These are phyloP conservation scores for Coemansia javaensis DNA, from an alignment of 192 early-diverging fungal genomes.

Conservation along the genomic window DNA sequence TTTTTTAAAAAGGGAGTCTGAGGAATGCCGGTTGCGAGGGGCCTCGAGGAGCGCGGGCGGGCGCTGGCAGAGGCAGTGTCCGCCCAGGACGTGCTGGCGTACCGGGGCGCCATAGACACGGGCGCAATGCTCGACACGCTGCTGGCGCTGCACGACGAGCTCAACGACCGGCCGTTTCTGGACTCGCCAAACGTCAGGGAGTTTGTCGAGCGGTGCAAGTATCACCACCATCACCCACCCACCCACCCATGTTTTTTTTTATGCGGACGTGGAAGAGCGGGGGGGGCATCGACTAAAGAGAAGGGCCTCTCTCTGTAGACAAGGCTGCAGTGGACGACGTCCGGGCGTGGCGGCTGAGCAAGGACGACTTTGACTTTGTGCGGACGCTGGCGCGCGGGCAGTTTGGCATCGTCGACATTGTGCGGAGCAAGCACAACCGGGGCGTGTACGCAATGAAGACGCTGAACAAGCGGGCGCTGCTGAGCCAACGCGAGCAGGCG, in stretches of 20 bases:
- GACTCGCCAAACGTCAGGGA: conserved; percentile 37
- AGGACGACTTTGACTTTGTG: conserved; percentile 43
- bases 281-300: background rate
- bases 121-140: conserved; percentile 41
- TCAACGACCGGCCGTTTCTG: conserved; percentile 31
- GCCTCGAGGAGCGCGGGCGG: conserved; percentile 34
- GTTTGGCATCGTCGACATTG: conserved; percentile 66
- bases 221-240: background rate
- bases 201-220: conserved; percentile 45
- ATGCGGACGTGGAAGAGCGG: background rate
- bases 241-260: background rate
- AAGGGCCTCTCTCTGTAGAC: conserved; percentile 11
- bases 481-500: conserved; percentile 72
- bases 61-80: conserved; percentile 23
- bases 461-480: conserved; percentile 65
- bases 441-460: conserved; percentile 79
- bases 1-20: background rate
- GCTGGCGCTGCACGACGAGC: conserved; percentile 38
- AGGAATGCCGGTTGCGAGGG: conserved; percentile 15
- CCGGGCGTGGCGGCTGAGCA: conserved; percentile 28
- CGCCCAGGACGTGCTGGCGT: conserved; percentile 33
- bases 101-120: conserved; percentile 43
- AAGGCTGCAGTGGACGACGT: conserved; percentile 24
- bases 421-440: conserved; percentile 63
- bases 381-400: conserved; percentile 46